phyloP scores from a whole-genome alignment of 352 stramenopile species.

The Albugo laibachii region DNA sequence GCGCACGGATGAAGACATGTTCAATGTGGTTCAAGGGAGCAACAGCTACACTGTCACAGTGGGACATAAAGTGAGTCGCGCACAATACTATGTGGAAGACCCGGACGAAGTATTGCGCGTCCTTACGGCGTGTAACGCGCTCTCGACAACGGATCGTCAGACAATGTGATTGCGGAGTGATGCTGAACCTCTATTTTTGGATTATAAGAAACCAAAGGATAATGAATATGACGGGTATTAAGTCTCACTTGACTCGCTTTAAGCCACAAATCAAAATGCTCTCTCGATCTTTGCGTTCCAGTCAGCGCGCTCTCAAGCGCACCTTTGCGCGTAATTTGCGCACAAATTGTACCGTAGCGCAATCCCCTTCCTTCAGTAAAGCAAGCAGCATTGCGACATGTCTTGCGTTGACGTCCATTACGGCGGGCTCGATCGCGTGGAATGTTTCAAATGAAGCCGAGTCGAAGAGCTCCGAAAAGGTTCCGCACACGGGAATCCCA shows the following conservation, averaged over 20 bases:
- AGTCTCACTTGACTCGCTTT: too few species aligned
- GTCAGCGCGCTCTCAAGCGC: too few species aligned
- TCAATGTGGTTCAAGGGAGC: conserved; percentile 73
- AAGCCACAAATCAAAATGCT: too few species aligned
- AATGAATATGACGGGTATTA: too few species aligned
- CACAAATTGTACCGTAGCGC: conserved; percentile 10
- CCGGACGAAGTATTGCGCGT: conserved; percentile 60
- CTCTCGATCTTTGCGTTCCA: too few species aligned
- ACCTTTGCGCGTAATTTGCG: too few species aligned
- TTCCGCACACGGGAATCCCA: conserved; percentile 58
- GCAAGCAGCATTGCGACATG: conserved; percentile 11
- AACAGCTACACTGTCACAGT: conserved; percentile 81
- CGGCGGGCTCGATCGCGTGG: conserved; percentile 21
- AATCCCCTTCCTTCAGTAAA: conserved; percentile 30
- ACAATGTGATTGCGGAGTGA: too few species aligned
- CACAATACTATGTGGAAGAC: conserved; percentile 68
- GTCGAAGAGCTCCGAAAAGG: conserved; percentile 19
- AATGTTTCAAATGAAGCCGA: conserved; percentile 28
- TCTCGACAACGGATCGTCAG: conserved; percentile 4
- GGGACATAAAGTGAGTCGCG: conserved; percentile 70
- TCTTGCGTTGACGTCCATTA: conserved; percentile 16
- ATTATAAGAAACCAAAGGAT: too few species aligned
- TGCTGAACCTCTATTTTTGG: too few species aligned
- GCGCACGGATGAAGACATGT: conserved; percentile 80
- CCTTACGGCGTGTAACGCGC: conserved; percentile 44